Base-by-base conservation (phyloP, 1,139 yeast genomes). In the Arxiozyma slooffiae region DNA sequence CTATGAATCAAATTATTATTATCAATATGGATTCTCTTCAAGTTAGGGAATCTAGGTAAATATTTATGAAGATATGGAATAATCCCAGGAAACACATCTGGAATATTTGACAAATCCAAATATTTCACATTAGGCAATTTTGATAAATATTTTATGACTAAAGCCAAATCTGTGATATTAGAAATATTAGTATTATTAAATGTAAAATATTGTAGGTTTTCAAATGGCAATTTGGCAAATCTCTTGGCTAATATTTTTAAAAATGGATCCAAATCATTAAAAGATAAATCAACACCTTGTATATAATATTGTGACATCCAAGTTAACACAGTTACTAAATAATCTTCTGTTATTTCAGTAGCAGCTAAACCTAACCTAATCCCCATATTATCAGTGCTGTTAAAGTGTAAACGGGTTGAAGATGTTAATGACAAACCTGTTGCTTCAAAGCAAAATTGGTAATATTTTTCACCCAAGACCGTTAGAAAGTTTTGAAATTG, bases 271-370 rank as follows among this genome's bases (percentile, higher is more conserved):
- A 89, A 67, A 62, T 85, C 87, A 64, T 89, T 89, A 57, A 84
- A 89, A 1, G 92, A 95, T 47, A 89, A 68, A 70, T 89, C 96
- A 22, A 90, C 76, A 2, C 97, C 97, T 56, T 82, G 80, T 63
- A 90, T 80, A 18, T 68, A 64, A 8, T 76, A 75, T 34, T 69
- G 63, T 3, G 79, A 72, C 44, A 85, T 74, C 92, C 95, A 86
- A 48, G 77, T 69, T 20, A 81, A 74, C 30, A 89, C 68, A 23
- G 76, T 67, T 46, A 73, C 67, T 14, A 85, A 70, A 57, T 87
- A 88, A 37, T 73, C 76, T 6, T 67, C 56, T 51, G 79, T 76
- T 45, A 90, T 70, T 48, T 82, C 86, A 47, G 82, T 80, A 20
- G 84, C 76, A 0, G 96, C 96, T 44, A 88, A 70, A 1, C 96